Evolutionary conservation across 495 filamentous ascomycete species (phyloP).

Genomic region (Parachaetomium inaequale): DNA sequence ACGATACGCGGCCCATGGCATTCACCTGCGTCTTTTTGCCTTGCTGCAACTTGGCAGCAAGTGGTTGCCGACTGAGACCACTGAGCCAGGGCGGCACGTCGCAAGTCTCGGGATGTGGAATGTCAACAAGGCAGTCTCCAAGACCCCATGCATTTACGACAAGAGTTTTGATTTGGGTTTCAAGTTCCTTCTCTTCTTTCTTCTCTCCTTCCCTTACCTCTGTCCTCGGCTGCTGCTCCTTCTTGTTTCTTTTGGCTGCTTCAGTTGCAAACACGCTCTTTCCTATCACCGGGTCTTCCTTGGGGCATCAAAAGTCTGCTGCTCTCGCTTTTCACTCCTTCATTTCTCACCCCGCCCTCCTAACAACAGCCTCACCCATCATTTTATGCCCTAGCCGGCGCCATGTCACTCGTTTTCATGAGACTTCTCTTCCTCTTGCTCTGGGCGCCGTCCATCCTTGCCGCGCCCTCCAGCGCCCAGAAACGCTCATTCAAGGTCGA

Average conservation of each 20-base stretch:
- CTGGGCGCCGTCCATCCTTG: constrained; percentile 39
- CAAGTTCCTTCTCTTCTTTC: too few relatives aligned
- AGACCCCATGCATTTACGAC: too few relatives aligned
- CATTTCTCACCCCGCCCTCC: too few relatives aligned
- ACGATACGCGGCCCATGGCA: not conserved
- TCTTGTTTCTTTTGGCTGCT: not conserved
- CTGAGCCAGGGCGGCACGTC: not conserved
- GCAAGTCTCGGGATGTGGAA: not conserved
- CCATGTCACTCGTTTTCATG: constrained; percentile 37
- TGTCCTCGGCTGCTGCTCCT: not conserved
- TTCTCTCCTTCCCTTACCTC: not conserved
- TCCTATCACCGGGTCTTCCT: too few relatives aligned
- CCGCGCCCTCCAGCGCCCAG: constrained; percentile 36
- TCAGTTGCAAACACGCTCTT: too few relatives aligned
- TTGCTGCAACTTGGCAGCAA: too few relatives aligned
- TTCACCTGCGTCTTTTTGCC: not conserved
- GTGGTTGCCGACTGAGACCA: too few relatives aligned
- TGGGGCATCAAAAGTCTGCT: too few relatives aligned
- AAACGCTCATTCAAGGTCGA: constrained; percentile 59
- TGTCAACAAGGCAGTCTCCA: not conserved
- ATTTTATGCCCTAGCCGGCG: not conserved
- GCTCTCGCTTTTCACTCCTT: too few relatives aligned
- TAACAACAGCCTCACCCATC: too few relatives aligned
- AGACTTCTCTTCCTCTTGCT: constrained; percentile 38
- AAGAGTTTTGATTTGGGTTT: not conserved